Conservation (phyloP, 2,329 filamentous ascomycete genomes). For the Aspergillus sp. region DNA sequence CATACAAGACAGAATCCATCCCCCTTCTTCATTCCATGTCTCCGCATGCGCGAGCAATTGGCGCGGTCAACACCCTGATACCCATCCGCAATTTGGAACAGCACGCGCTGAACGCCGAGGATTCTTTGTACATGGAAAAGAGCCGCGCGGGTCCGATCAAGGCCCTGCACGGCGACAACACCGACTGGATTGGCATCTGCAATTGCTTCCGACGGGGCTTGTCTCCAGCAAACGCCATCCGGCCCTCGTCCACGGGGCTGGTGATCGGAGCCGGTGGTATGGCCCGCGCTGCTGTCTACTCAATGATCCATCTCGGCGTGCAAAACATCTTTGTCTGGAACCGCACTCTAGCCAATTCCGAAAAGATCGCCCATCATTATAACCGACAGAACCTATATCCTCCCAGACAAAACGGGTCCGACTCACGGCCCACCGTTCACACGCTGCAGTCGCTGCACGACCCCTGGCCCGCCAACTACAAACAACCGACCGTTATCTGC, state of each 20-base stretch:
- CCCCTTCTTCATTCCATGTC: constrained; percentile 64
- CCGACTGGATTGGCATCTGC: constrained; percentile 76
- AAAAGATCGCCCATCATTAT: constrained; percentile 35
- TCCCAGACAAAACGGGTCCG: constrained; percentile 13
- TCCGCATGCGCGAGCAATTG: constrained; percentile 69
- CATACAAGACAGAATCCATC: constrained; percentile 72
- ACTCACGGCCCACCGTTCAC: constrained; percentile 23
- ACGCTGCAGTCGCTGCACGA: constrained; percentile 28
- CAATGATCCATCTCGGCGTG: constrained; percentile 38
- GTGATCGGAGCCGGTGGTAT: constrained; percentile 61
- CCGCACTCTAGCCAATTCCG: constrained; percentile 33
- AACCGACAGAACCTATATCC: constrained; percentile 30
- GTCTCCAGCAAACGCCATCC: constrained; percentile 67
- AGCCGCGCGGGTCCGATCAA: constrained; percentile 65
- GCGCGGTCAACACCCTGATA: constrained; percentile 72
- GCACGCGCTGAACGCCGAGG: constrained; percentile 56
- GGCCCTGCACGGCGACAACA: constrained; percentile 74
- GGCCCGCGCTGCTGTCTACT: constrained; percentile 41
- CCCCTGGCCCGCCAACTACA: constrained; percentile 31
- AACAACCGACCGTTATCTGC: constrained; percentile 38
- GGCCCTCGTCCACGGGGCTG: constrained; percentile 54
- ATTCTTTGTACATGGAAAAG: constrained; percentile 56
- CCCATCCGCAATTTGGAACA: constrained; percentile 60
- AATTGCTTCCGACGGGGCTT: constrained; percentile 70
- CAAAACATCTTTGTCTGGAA: constrained; percentile 39